These are phyloP conservation scores for Chamaecrista fasciculata DNA, from an alignment of 306 rosid species.

Conservation along the genomic window DNA sequence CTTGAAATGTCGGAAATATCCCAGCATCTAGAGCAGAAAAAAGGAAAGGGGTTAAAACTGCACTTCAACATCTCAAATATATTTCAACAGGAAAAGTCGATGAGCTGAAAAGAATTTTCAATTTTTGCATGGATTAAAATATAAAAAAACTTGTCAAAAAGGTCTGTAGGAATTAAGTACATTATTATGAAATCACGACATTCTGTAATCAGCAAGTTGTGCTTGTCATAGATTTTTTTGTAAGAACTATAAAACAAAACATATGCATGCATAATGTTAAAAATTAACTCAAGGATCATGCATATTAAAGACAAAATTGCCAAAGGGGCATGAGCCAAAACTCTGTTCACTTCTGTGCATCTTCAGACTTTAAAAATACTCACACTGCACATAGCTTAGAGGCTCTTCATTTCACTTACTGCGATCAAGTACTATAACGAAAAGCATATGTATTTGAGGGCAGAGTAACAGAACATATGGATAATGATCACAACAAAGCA, in stretches of 20 bases:
- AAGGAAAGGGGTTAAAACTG: constrained; percentile 20
- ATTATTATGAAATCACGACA: background rate
- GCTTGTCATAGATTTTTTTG: background rate
- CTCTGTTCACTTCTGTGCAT: background rate
- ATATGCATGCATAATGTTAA: background rate
- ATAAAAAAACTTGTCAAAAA: constrained; percentile 8
- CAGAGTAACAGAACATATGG: background rate
- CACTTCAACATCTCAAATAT: constrained; percentile 18
- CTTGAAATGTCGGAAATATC: constrained; percentile 79
- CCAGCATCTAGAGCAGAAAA: constrained; percentile 70
- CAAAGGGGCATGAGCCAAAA: background rate
- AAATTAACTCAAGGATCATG: constrained; percentile 19
- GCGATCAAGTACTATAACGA: background rate
- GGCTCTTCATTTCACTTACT: background rate
- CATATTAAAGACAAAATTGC: constrained; percentile 25
- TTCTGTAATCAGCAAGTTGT: background rate
- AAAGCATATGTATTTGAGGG: background rate
- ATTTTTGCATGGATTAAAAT: background rate
- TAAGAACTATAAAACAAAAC: constrained; percentile 4
- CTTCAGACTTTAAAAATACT: background rate
- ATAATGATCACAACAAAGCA: background rate
- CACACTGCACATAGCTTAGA: background rate
- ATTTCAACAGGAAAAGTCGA: background rate
- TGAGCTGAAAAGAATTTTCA: background rate
- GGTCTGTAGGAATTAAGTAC: background rate